Conservation (phyloP, 2,329 filamentous ascomycete species). For the Aspergillus intermedius region DNA sequence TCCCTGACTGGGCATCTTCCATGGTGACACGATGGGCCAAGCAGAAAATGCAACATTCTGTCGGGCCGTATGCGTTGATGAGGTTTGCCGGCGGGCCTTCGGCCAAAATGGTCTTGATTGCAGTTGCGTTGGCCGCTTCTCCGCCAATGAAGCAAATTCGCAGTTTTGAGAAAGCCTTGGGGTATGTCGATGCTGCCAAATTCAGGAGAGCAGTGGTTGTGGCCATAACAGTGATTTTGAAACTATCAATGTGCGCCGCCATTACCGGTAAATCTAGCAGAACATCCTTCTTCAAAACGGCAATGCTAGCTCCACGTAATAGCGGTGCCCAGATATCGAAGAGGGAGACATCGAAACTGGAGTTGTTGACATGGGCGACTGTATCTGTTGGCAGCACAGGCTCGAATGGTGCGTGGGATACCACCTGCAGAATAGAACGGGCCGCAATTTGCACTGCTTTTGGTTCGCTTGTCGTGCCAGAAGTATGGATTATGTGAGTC, state of each 20-base stretch:
- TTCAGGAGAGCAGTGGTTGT: conserved; percentile 13
- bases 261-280: conserved; percentile 8
- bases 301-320: conserved; percentile 12
- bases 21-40: conserved; percentile 10
- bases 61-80: conserved; percentile 19
- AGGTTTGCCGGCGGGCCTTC: conserved; percentile 12
- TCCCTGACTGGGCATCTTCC: conserved; percentile 7
- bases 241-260: conserved; percentile 1
- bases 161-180: conserved; percentile 9
- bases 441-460: conserved; percentile 19
- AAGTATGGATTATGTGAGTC: conserved; percentile 17
- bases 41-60: conserved; percentile 16
- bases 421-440: conserved; percentile 14
- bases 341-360: conserved; percentile 20
- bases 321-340: conserved; percentile 20
- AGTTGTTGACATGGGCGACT: conserved; percentile 16
- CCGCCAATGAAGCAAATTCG: conserved; percentile 11
- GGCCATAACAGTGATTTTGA: conserved; percentile 11
- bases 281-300: conserved; percentile 6
- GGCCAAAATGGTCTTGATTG: conserved; percentile 10
- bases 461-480: conserved; percentile 16
- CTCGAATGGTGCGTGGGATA: conserved; percentile 11
- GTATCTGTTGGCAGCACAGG: conserved; percentile 8
- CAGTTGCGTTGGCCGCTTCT: conserved; percentile 11
- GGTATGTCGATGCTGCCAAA: conserved; percentile 8